Base-by-base conservation (phyloP, 129 eudicot genomes). In the Gnaphalium uliginosum region DNA sequence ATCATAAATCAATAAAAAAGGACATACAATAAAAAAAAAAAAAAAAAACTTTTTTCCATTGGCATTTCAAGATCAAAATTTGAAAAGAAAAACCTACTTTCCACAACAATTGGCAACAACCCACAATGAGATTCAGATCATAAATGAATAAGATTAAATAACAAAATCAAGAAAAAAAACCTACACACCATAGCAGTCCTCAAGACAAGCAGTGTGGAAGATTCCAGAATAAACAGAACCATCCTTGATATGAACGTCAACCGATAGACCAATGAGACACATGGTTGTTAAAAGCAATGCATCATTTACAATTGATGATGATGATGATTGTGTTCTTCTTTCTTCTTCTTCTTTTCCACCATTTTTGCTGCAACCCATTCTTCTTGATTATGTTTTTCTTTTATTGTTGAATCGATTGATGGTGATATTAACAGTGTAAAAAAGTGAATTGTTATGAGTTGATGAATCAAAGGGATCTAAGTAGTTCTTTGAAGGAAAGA, bases 181-280 rank as follows among this genome's bases (percentile, higher is more conserved):
- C 25, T 41, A 8, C 75, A 66, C 39, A 93, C 98, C 91, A 78
- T 88, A 93, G 27, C 75, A 85, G 39, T 85, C 51, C 29, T 93
- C 81, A 32, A 83, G 73, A 58, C 78, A 88, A 8, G 88, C 92
- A 32, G 98, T 87, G 83, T 88, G 82, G 72, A 93, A 88, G 57
- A 76, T 90, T 73, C 98, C 96, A 66, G 90, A 78, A 83, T 78
- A 88, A 48, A 90, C 35, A 11, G 95, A 88, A 50, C 92, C 97
- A 66, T 92, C 97, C 54, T 78, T 93, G 53, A 84, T 80, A 66
- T 86, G 89, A 80, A 93, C 96, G 15, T 93, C 98, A 43, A 93
- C 98, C 19, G 89, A 82, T 17, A 86, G 71, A 53, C 92, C 96
- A 86, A 90, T 76, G 71, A 93, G 91, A 77, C 88, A 83, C 92